phyloP scores from a whole-genome alignment of 202 grass and related monocot species.

The Schoenoplectus triqueter region DNA sequence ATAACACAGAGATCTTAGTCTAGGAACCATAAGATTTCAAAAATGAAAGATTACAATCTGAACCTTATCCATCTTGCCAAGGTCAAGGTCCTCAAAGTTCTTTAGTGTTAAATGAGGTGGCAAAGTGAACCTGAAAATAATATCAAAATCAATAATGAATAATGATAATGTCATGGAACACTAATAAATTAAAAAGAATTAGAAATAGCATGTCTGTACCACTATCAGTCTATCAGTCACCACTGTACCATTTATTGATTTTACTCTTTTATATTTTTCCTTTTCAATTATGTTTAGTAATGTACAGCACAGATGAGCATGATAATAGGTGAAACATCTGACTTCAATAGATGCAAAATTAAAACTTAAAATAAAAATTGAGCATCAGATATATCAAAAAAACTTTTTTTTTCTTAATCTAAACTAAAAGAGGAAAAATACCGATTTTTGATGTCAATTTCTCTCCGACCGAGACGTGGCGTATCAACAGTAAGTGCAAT shows the following conservation, averaged over 20 bases:
- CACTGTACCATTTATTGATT: neutral
- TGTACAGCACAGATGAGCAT: neutral
- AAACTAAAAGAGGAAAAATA: slow-evolving; percentile 31
- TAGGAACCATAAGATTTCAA: neutral
- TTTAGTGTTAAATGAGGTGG: slow-evolving; percentile 69
- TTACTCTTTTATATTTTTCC: neutral
- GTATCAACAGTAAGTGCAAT: slow-evolving; percentile 88
- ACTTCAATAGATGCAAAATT: slow-evolving; percentile 8
- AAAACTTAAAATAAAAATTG: neutral
- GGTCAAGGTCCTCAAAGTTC: slow-evolving; percentile 75
- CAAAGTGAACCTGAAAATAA: slow-evolving; percentile 68
- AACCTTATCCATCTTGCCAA: slow-evolving; percentile 79
- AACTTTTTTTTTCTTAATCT: neutral
- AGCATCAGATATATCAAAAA: neutral
- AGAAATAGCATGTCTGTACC: neutral
- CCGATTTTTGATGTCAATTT: slow-evolving; percentile 95
- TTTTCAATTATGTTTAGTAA: neutral
- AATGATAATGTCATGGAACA: neutral
- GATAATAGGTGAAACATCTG: neutral
- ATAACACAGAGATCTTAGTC: neutral
- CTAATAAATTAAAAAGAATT: neutral
- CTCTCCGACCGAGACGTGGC: slow-evolving; percentile 77
- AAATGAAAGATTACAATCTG: slow-evolving; percentile 17
- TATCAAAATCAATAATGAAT: slow-evolving; percentile 1
- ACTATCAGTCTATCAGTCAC: neutral